Evolutionary conservation across 148 eudicot genomes (phyloP), one percentile per base, ranked within the genome.

Genomic region (Persicaria tinctoria): DNA sequence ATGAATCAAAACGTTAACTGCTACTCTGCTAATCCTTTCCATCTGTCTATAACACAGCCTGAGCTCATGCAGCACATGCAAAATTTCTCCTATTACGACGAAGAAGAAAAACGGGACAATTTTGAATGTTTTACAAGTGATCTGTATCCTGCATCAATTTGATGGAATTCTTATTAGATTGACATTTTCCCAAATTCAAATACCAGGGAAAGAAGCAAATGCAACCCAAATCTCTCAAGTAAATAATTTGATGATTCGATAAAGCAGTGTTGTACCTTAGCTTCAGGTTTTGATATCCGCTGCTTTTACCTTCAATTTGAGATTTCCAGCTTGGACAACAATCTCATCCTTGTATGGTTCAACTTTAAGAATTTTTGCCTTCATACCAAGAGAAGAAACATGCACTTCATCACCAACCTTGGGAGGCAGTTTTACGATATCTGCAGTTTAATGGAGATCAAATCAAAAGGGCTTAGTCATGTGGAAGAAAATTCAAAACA

Each of bases 221-320:
- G 1, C 41, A 32, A 38, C 45, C 14, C 69, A 63, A 63, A 12
- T 32, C 13, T 20, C 3, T 38, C 46, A 27, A 63, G 12, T 16
- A 63, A 63, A 63, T 13, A 63, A 63, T 4, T 10, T 60, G 66
- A 23, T 60, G 12, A 60, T 23, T 60, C 27, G 41, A 41, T 60
- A 23, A 8, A 27, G 44, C 44, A 63, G n/a, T 63, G 69, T 5
- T 41, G 70, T 66, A 66, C 48, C 48, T 66, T 41, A 20, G 70
- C 45, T 14, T 88, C 86, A 88, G 76, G 66, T 74, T 64, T 80
- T 72, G 17, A 93, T 59, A 79, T 88, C 98, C 46, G 80, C 83
- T 54, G 89, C 66, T 77, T 84, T 91, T 78, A 91, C 74, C 83
- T 93, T 93, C 85, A 93, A 49, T 84, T 87, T 93, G 83, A 93